phyloP scores from a whole-genome alignment of 1,284 basidiomycete genomes.

The Agroathelia rolfsii region DNA sequence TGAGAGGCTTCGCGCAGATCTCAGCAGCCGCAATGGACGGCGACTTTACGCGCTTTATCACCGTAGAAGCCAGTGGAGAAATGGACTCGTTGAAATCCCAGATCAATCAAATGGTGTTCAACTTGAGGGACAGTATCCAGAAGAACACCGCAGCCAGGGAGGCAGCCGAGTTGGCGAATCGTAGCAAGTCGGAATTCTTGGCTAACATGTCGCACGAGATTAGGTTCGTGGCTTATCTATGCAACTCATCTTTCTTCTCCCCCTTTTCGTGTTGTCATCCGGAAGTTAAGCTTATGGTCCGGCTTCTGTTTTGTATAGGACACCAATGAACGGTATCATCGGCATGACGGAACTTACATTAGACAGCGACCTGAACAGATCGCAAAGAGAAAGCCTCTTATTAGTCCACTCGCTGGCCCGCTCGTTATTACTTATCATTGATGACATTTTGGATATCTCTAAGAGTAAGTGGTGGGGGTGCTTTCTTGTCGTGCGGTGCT shows the following conservation, averaged over 20 bases:
- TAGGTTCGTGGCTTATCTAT: constrained; percentile 42
- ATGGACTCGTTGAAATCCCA: constrained; percentile 99
- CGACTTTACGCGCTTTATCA: constrained; percentile 98
- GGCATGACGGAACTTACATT: constrained; percentile 98
- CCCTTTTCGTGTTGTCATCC: too few species aligned
- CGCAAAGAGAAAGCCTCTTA: constrained; percentile 89
- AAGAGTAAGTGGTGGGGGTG: constrained; percentile 94
- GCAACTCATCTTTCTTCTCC: too few species aligned
- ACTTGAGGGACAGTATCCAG: constrained; percentile 93
- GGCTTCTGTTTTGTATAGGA: constrained; percentile 38
- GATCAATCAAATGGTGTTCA: constrained; percentile 99
- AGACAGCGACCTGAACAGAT: constrained; percentile 83
- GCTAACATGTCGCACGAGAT: constrained; percentile 98
- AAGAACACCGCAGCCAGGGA: constrained; percentile 98
- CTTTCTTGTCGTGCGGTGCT: constrained; percentile 1
- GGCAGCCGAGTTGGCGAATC: constrained; percentile 93
- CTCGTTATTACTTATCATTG: constrained; percentile 92
- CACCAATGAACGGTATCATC: constrained; percentile 99
- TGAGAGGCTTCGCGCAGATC: constrained; percentile 98
- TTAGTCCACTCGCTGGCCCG: constrained; percentile 93
- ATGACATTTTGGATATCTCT: constrained; percentile 96
- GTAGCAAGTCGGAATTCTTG: constrained; percentile 96
- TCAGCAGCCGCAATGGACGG: constrained; percentile 98
- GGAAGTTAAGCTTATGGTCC: too few species aligned
- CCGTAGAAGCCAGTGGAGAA: constrained; percentile 95